phyloP scores from a whole-genome alignment of 2,329 filamentous ascomycete species.

The Hymenoscyphus repandus region DNA sequence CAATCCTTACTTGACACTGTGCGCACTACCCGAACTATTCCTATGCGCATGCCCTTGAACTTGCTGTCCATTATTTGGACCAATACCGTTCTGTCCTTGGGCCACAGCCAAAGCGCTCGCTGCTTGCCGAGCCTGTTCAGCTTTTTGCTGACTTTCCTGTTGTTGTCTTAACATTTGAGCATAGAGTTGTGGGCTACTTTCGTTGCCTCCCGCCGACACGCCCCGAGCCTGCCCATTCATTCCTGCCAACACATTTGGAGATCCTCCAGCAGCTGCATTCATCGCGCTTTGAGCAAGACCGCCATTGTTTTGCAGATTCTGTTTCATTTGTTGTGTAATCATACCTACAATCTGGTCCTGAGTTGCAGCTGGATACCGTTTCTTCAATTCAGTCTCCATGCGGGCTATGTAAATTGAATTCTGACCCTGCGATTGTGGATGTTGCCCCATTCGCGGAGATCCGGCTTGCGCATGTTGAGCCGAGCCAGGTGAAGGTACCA shows the following conservation, averaged over 20 bases:
- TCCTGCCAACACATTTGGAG: conserved; percentile 6
- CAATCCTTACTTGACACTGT: conserved; percentile 19
- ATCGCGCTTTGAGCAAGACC: conserved; percentile 45
- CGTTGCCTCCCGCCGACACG: conserved; percentile 29
- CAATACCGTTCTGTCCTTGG: conserved; percentile 14
- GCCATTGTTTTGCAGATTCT: conserved; percentile 10
- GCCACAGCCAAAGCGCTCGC: conserved; percentile 10
- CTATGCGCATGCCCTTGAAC: conserved; percentile 23
- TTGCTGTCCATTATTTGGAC: conserved; percentile 14
- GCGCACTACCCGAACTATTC: conserved; percentile 19
- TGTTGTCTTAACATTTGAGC: conserved; percentile 49
- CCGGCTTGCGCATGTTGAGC: conserved; percentile 20
- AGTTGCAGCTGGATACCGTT: conserved; percentile 34
- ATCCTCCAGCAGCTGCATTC: conserved; percentile 42
- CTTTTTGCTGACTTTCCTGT: conserved; percentile 43
- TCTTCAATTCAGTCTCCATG: conserved; percentile 21
- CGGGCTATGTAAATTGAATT: conserved; percentile 7
- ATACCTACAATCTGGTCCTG: conserved; percentile 48
- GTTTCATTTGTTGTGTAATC: conserved; percentile 39
- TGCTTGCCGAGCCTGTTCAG: conserved; percentile 27
- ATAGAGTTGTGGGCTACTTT: conserved; percentile 41
- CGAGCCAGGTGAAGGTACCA: conserved; percentile 16
- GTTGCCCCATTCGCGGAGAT: conserved; percentile 27
- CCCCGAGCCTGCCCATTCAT: conserved; percentile 20
- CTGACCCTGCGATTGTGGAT: conserved; percentile 10